Evolutionary conservation across 495 filamentous ascomycete species (phyloP), one percentile per base, ranked within the genome.

Genomic region (Rostrohypoxylon terebratum): DNA sequence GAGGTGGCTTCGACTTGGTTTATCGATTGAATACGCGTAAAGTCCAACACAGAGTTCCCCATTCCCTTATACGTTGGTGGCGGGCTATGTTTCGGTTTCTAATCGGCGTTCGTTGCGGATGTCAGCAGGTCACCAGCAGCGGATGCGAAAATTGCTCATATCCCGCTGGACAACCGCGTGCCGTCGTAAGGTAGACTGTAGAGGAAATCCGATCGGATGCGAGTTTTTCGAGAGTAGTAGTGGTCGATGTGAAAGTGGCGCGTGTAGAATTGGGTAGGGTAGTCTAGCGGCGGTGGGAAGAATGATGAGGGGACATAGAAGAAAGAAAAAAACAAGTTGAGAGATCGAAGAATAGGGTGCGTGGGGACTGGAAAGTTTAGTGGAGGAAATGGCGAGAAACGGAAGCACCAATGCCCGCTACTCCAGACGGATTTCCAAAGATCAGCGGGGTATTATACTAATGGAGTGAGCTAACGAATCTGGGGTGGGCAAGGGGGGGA

Each of bases 1-100:
- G 66, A 69, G 47, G 23, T n/a, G 28, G 28, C 18, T 58, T 38
- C 13, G 16, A 59, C 18, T 58, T 38, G 9, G 50, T 74, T 48
- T 25, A 75, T 73, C 61, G 64, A 74, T 70, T 74, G 69, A 76
- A 77, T 77, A 74, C 75, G 74, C 69, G 68, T 60, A 68, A 74
- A 71, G 70, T 54, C 60, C 44, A 73, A 21, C 48, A 59, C 57
- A 47, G 44, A 67, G 38, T 66, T 23, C 66, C 71, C 71, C 62
- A 70, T 74, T 59, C 71, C 66, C 31, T 48, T 48, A 34, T 5
- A 18, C 28, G 59, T 42, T 40, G 40, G 55, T 69, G 20, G 33
- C 51, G 33, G 44, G 0, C 31, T 10, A 25, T 21, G 61, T 36
- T 58, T 33, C 18, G 42, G 40, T 62, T 36, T 51, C 42, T 33